Base-by-base conservation (phyloP, 495 filamentous ascomycete species). In the Cercophora scortea region DNA sequence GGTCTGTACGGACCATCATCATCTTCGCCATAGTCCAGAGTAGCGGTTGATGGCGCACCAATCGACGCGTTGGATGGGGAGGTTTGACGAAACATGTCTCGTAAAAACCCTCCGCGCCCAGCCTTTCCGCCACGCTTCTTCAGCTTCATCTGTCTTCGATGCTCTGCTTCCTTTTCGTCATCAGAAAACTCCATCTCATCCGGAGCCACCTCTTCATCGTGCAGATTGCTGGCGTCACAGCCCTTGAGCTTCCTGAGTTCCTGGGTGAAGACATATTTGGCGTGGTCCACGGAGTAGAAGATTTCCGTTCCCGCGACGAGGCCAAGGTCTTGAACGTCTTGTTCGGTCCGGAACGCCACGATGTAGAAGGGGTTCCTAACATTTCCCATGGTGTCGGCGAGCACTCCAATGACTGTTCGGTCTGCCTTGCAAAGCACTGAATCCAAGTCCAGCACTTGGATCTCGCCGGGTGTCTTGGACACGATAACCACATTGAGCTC, bases 131-230 rank as follows among this genome's bases (percentile, higher is more conserved):
- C 64, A 66, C 78, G 77, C 78, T 64, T 84, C 68, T 87, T 87
- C 55, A 79, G 62, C 60, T 82, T 87, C 4, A 72, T 58, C 58
- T 70, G 59, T 46, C 74, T 71, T 72, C 86, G 94, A 63, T 88
- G 80, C 59, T 90, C 88, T 7, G 83, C 84, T 65, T 97, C 93
- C 17, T 86, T 86, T 70, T 97, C 93, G 56, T 98, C 93, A 57
- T 97, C 93, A 0, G 90, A 96, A 61, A 96, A 97, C 60, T 96
- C 93, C 34, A 88, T 77, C 62, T 96, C 91, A 13, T 90, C 85
- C 19, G 85, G 86, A 2, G 69, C 79, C n/a, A 89, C 75, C 68
- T 96, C 92, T 61, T 98, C 93, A 58, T 98, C 93, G 63, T 94
- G 83, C 50, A 94, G 73, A 61, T 96, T 96, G 39, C 89, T 94